Conservation (phyloP, 768 basidiomycete species). For the Podaxis sp. region DNA sequence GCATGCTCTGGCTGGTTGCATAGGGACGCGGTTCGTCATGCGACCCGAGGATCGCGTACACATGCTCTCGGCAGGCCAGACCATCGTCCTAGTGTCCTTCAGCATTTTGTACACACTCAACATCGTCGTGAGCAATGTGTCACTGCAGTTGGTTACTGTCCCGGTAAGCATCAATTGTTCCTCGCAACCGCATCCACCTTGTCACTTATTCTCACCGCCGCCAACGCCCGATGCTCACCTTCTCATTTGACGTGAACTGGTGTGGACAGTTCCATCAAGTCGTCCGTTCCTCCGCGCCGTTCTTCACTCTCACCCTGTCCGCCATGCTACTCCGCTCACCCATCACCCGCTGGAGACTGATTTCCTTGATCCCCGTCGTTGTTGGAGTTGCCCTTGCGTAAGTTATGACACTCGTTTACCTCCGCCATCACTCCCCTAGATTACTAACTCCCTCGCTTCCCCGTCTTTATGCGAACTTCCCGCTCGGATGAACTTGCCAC, state of each 20-base stretch:
- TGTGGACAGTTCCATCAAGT: slow-evolving; percentile 88
- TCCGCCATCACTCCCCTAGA: not conserved
- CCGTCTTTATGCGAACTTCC: not conserved
- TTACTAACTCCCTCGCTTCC: not conserved
- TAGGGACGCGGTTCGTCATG: slow-evolving; percentile 73
- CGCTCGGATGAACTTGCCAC: not conserved
- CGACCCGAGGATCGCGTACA: slow-evolving; percentile 25
- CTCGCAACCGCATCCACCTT: not conserved
- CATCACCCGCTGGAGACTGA: slow-evolving; percentile 59
- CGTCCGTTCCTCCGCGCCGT: slow-evolving; percentile 86
- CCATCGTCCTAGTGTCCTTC: slow-evolving; percentile 70
- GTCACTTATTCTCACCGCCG: not conserved
- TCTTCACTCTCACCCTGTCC: slow-evolving; percentile 86
- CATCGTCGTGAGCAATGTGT: slow-evolving; percentile 92
- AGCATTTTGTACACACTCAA: slow-evolving; percentile 92
- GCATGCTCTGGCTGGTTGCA: slow-evolving; percentile 82
- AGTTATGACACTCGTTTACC: slow-evolving; percentile 24
- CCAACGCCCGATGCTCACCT: no score
- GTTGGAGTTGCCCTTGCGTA: slow-evolving; percentile 91
- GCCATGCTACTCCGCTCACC: slow-evolving; percentile 60
- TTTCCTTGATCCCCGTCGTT: slow-evolving; percentile 82
- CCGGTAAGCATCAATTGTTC: slow-evolving; percentile 55
- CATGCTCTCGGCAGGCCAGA: slow-evolving; percentile 49
- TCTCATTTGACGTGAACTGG: not conserved
- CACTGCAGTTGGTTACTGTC: slow-evolving; percentile 83